phyloP scores from a whole-genome alignment of 805 yeast species.

The Cyberlindnera veronae region DNA sequence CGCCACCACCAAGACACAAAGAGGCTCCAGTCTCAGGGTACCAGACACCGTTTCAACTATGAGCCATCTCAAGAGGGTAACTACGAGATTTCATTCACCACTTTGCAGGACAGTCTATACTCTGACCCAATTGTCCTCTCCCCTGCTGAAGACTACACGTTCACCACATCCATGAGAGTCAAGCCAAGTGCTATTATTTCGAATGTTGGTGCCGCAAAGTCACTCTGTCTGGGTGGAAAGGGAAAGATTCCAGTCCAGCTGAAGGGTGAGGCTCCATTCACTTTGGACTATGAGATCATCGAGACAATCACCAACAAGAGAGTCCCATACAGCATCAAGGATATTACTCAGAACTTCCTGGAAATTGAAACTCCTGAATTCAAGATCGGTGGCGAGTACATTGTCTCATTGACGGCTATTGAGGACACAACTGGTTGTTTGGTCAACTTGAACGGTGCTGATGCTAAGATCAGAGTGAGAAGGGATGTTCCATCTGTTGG shows the following conservation, averaged over 20 bases:
- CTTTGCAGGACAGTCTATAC: conserved; percentile 63
- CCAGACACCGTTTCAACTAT: conserved; percentile 58
- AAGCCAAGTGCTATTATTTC: conserved; percentile 50
- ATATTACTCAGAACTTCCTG: conserved; percentile 36
- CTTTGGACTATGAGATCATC: conserved; percentile 63
- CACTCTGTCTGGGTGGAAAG: conserved; percentile 45
- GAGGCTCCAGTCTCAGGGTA: conserved; percentile 35
- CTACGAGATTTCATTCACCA: conserved; percentile 68
- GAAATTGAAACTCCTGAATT: conserved; percentile 53
- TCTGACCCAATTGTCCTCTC: conserved; percentile 35
- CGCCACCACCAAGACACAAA: conserved; percentile 34
- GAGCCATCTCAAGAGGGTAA: conserved; percentile 80
- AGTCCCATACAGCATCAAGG: conserved; percentile 38
- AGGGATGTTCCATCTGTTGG: conserved; percentile 61
- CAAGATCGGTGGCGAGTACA: conserved; percentile 68
- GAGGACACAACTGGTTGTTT: conserved; percentile 77
- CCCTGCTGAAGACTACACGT: conserved; percentile 45
- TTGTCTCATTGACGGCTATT: conserved; percentile 58
- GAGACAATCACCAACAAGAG: conserved; percentile 51
- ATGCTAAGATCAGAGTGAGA: conserved; percentile 64
- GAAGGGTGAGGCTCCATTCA: conserved; percentile 79
- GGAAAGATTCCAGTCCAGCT: conserved; percentile 53
- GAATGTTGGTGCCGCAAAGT: conserved; percentile 12
- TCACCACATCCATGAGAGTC: conserved; percentile 67
- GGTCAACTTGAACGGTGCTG: conserved; percentile 63